Evolutionary conservation across 2,329 filamentous ascomycete genomes (phyloP), one percentile per base, ranked within the genome.

Genomic region (Fusarium tricinctum): DNA sequence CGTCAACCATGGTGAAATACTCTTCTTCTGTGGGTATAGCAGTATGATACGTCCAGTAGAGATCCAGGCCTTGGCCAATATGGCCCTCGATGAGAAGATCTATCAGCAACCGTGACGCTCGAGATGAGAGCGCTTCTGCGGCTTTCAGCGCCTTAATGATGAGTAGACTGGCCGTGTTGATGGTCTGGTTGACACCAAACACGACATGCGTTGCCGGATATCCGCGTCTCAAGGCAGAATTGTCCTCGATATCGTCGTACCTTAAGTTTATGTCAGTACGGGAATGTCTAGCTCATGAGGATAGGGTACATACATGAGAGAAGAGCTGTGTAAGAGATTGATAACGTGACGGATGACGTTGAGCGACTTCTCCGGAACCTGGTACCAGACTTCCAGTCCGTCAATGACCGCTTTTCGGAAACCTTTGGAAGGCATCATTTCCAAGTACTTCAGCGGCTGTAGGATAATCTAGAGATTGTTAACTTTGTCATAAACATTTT

Each of bases 1-100:
- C 28, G 14, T 47, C 19, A 0, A 47, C 45, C 45, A 47, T 47
- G 1, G 30, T 33, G 5, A 47, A 47, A 22, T 47, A 47, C 45
- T 35, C 30, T n/a, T 47, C 45, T 30, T 47, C 45, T 3, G 45
- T 47, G 4, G 45, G 45, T 33, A 47, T 33, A 5, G 45, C 5
- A 12, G 45, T 33, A 47, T 47, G 45, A 22, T 47, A 23, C 12
- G 45, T 47, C 45, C 45, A 47, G 45, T 47, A 47, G 2, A 47
- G 30, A 47, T 47, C 45, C 45, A 47, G 35, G 19, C 45, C 45
- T n/a, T 47, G 45, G 14, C 45, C 45, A 13, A 47, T 47, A n/a
- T 35, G 45, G 1, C 45, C 28, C 20, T 47, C 45, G 19, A 47
- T 47, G 9, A 47, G 30, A 2, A 33, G 3, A 5, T 47, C 30